A percentile compares a stretch with the other conserved stretches of the same genome.
Conservation (phyloP, 225 moss, liverwort and hornwort species). For the Sphagnum contortum region DNA sequence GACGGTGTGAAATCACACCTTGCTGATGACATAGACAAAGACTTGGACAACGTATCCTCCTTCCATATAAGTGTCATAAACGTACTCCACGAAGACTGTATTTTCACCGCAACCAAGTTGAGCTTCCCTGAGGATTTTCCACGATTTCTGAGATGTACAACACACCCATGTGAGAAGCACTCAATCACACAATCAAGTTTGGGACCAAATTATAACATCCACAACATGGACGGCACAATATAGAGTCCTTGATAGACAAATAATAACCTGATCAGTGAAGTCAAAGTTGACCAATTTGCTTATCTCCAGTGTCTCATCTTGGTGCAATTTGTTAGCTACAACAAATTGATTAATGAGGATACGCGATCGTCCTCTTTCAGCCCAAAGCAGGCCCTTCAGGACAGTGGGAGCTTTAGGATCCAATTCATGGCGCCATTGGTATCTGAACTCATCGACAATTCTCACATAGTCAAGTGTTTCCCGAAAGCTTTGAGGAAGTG, state of each 20-base stretch:
- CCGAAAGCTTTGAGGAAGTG: no score
- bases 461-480: background rate
- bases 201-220: no score
- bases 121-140: constrained; percentile 2
- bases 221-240: no score
- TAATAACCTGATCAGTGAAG: constrained; percentile 11
- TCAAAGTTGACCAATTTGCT: constrained; percentile 5
- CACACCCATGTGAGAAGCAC: background rate
- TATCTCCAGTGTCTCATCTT: background rate
- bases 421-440: background rate
- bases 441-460: background rate
- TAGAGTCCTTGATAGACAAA: background rate
- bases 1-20: constrained; percentile 4
- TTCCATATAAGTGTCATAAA: constrained; percentile 5
- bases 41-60: no score
- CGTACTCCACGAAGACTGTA: constrained; percentile 20
- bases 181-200: no score
- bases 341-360: constrained; percentile 10
- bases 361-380: constrained; percentile 21
- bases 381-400: constrained; percentile 11
- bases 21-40: constrained; percentile 4
- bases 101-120: constrained; percentile 13
- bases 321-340: background rate
- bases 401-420: background rate
- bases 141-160: constrained; percentile 7